Percentiles rank a stretch among this genome's conserved stretches.
Evolutionary conservation across 1,284 basidiomycete species (phyloP).

Genomic region (Moniliophthora roreri): DNA sequence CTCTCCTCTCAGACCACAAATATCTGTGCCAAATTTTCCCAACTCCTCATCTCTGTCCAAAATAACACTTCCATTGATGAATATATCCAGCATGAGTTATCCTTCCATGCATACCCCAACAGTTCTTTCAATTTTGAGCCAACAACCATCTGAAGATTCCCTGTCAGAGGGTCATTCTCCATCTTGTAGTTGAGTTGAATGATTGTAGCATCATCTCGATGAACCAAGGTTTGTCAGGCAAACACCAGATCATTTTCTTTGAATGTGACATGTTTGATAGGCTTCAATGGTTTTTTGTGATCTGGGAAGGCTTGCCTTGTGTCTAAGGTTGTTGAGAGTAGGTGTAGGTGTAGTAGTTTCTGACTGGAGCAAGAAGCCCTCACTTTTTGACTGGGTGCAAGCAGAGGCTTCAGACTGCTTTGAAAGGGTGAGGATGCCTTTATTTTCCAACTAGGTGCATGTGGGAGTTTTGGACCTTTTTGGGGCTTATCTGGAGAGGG

Average conservation of each 20-base stretch:
- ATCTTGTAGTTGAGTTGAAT: background rate
- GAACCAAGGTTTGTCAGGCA: background rate
- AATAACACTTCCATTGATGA: background rate
- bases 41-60: background rate
- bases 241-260: no score
- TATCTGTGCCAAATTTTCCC: background rate
- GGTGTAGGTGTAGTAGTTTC: no score
- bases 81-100: constrained; percentile 2
- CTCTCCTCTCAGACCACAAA: background rate
- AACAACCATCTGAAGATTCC: background rate
- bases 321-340: no score
- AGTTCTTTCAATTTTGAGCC: background rate
- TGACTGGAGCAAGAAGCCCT: no score
- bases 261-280: background rate
- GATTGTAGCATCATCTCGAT: background rate
- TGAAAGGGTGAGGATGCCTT: no score
- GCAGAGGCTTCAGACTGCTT: no score
- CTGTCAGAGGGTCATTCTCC: background rate
- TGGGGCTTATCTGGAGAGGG: no score
- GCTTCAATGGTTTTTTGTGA: background rate
- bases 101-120: background rate
- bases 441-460: no score
- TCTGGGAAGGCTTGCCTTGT: background rate
- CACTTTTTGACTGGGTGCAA: no score
- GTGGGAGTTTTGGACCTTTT: no score